These are phyloP conservation scores for Entophlyctis luteolus DNA, from an alignment of 192 early-diverging fungal genomes.

Conservation along the genomic window DNA sequence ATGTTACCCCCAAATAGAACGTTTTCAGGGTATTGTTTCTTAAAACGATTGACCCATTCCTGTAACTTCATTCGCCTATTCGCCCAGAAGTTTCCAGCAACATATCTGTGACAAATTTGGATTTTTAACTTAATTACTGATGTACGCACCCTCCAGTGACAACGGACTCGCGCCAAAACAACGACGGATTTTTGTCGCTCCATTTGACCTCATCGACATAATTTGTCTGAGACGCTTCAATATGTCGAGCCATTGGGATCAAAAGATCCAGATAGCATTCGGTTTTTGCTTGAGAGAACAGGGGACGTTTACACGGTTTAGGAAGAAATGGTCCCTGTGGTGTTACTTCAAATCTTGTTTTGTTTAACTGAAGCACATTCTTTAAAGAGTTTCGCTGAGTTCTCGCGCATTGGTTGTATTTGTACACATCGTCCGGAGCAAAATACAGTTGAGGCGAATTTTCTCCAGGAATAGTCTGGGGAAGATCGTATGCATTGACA, in stretches of 20 bases:
- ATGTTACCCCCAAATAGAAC: neutral
- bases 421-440: too few species aligned
- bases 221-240: neutral
- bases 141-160: neutral
- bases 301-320: neutral
- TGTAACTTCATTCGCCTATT: neutral
- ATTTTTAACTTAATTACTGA: neutral
- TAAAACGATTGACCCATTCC: neutral
- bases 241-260: neutral
- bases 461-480: too few species aligned
- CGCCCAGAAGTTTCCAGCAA: neutral
- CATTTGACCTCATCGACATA: neutral
- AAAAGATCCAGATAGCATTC: constrained; percentile 13
- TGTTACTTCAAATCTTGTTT: neutral
- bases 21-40: neutral
- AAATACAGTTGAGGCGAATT: too few species aligned
- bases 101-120: neutral
- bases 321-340: neutral
- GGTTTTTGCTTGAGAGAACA: constrained; percentile 10
- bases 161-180: constrained; percentile 16
- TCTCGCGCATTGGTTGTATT: too few species aligned
- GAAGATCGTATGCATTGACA: neutral
- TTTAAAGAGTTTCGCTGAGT: constrained; percentile 2
- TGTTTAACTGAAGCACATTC: neutral
- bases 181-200: neutral